phyloP scores from a whole-genome alignment of 352 stramenopile genomes.

The Pythium phragmiticola region DNA sequence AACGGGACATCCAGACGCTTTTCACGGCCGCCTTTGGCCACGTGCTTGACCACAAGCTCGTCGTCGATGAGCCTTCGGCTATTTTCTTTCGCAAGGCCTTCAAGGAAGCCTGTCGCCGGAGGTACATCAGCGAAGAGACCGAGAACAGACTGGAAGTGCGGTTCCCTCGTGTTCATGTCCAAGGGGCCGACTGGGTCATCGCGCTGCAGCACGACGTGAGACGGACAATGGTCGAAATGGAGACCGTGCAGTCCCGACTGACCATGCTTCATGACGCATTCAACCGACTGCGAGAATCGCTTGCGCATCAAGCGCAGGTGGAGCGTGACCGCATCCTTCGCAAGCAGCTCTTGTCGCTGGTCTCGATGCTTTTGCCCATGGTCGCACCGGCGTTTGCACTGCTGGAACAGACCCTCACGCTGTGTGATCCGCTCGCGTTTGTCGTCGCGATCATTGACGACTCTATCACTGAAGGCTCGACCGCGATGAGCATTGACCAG shows the following conservation, averaged over 20 bases:
- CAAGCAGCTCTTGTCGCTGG: neutral
- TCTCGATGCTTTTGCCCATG: constrained; percentile 1
- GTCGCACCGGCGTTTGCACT: neutral
- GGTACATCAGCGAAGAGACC: neutral
- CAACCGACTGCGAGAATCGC: neutral
- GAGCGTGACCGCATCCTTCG: neutral
- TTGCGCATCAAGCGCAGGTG: neutral
- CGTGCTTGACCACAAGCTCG: neutral
- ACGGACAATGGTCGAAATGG: neutral
- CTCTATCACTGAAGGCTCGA: neutral
- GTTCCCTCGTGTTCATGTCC: neutral
- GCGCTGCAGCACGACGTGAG: neutral
- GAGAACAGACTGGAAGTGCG: neutral
- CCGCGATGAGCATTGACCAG: neutral
- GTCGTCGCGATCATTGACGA: neutral
- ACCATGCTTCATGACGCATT: neutral
- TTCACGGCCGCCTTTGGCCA: neutral
- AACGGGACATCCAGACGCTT: neutral
- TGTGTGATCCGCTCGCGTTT: neutral
- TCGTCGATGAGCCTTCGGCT: neutral
- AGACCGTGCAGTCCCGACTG: neutral
- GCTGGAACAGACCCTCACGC: neutral
- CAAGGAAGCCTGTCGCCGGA: neutral
- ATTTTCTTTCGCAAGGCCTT: neutral
- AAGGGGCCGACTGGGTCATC: neutral